Percentiles rank a stretch among this genome's conserved stretches.
These are phyloP conservation scores for Kwoniella dendrophila DNA, from an alignment of 768 basidiomycete genomes.

Conservation along the genomic window DNA sequence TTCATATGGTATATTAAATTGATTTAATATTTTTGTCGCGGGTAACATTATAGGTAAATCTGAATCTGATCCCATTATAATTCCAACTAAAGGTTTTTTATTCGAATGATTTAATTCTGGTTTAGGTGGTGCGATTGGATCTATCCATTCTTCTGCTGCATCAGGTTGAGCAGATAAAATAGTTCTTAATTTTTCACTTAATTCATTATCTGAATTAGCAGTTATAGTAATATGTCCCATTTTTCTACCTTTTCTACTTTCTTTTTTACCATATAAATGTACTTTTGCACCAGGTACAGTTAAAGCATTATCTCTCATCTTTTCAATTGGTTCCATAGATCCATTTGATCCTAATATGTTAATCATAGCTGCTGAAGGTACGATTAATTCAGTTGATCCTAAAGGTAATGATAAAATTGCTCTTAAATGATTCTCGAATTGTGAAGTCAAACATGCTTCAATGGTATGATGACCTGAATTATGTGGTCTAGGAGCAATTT, in stretches of 20 bases:
- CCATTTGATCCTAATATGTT: conserved; percentile 87
- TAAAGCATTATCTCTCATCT: conserved; percentile 66
- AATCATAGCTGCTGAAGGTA: conserved; percentile 86
- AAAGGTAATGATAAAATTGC: conserved; percentile 88
- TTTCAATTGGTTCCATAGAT: conserved; percentile 61
- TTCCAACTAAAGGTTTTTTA: conserved; percentile 74
- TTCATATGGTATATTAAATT: conserved; percentile 85
- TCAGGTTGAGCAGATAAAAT: conserved; percentile 64
- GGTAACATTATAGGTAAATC: conserved; percentile 93
- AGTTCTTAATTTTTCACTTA: conserved; percentile 69
- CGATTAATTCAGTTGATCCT: conserved; percentile 82
- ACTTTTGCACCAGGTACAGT: conserved; percentile 72
- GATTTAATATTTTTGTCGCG: conserved; percentile 78
- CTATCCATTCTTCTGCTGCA: conserved; percentile 56
- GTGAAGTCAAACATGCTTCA: conserved; percentile 93
- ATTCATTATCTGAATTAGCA: conserved; percentile 75
- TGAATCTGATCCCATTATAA: conserved; percentile 99
- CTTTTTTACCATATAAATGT: conserved; percentile 93
- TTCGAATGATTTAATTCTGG: conserved; percentile 62
- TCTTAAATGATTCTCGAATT: conserved; percentile 96
- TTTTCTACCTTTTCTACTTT: conserved; percentile 85
- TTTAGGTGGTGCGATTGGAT: conserved; percentile 57
- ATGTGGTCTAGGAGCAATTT: conserved; percentile 96
- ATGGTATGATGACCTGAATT: conserved; percentile 99
- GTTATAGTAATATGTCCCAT: conserved; percentile 97